Conservation (phyloP, 192 early-diverging fungal species). For the Oehlia diaphana region DNA sequence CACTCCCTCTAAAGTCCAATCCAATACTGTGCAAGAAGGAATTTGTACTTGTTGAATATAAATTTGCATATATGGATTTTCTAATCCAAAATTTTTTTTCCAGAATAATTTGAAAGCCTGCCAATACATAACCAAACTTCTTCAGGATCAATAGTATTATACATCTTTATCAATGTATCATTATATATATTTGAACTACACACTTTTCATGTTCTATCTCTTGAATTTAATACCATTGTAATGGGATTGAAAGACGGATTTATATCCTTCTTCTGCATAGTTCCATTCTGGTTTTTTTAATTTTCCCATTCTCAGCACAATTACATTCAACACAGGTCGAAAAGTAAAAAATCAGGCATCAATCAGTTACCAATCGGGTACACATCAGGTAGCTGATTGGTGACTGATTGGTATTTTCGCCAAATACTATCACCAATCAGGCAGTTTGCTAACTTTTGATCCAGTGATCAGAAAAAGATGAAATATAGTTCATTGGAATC, state of each 20-base stretch:
- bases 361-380: too few species aligned
- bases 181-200: background rate
- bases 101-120: background rate
- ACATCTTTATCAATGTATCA: background rate
- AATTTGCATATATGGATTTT: background rate
- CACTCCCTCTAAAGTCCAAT: background rate
- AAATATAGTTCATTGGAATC: too few species aligned
- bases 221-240: background rate
- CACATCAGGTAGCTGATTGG: too few species aligned
- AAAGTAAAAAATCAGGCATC: too few species aligned
- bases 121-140: background rate
- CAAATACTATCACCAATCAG: too few species aligned
- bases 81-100: background rate
- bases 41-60: background rate
- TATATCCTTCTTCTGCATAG: background rate
- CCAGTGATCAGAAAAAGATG: too few species aligned
- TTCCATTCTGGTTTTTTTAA: background rate
- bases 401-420: too few species aligned
- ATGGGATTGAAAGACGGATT: background rate
- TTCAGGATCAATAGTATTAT: background rate
- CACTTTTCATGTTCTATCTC: background rate
- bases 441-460: too few species aligned
- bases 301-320: background rate
- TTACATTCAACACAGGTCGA: too few species aligned
- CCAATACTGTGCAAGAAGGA: background rate